Evolutionary conservation across 2,329 filamentous ascomycete species (phyloP).

Genomic region (Zasmidium citrigriseum): DNA sequence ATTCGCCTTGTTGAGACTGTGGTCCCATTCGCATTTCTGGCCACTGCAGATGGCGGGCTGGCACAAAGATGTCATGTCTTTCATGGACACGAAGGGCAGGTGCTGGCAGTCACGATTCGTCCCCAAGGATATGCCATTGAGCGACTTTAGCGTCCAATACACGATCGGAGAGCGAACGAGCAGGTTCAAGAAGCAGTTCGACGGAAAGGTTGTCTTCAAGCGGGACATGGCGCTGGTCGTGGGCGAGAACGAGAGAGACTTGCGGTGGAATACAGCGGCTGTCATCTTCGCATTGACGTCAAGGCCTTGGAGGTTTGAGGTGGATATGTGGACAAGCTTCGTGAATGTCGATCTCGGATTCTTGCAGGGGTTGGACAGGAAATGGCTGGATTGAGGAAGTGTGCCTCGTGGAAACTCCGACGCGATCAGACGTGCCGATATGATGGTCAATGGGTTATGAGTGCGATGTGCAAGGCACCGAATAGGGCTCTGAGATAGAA

Average conservation of each 20-base stretch:
- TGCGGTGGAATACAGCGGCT: conserved; percentile 41
- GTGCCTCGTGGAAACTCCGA: too few species aligned
- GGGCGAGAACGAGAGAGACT: conserved; percentile 44
- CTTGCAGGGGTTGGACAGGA: conserved; percentile 43
- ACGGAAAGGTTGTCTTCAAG: conserved; percentile 32
- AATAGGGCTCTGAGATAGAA: too few species aligned
- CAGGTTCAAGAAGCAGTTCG: conserved; percentile 39
- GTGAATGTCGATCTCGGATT: conserved; percentile 50
- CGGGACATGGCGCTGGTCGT: conserved; percentile 51
- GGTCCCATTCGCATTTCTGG: conserved; percentile 53
- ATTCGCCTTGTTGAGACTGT: conserved; percentile 50
- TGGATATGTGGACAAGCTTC: conserved; percentile 56
- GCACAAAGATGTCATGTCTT: conserved; percentile 28
- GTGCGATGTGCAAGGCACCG: too few species aligned
- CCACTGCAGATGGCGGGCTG: conserved; percentile 39
- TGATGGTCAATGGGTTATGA: too few species aligned
- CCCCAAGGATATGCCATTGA: conserved; percentile 49
- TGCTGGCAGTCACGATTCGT: conserved; percentile 49
- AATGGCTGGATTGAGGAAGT: conserved; percentile 31
- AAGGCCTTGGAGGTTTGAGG: conserved; percentile 51
- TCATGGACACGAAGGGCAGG: conserved; percentile 47
- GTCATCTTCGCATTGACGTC: conserved; percentile 51
- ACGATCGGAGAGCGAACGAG: conserved; percentile 33
- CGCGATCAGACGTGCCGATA: too few species aligned
- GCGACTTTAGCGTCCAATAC: conserved; percentile 48